Evolutionary conservation across 176 grass and related monocot species (phyloP).

Genomic region (Cenchrus fungigraminus): DNA sequence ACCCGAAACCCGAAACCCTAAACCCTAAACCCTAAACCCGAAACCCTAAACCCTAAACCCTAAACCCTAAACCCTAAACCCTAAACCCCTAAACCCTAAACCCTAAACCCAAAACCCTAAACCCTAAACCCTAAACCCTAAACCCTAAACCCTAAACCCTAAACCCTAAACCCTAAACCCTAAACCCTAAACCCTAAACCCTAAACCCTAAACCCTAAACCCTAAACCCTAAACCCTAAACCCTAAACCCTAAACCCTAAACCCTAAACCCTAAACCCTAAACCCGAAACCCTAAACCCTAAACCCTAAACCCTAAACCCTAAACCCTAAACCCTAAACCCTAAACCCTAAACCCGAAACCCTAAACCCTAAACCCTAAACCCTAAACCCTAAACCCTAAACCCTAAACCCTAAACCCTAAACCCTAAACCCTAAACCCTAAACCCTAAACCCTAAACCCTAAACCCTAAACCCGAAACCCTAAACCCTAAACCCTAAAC

Average conservation of each 20-base stretch:
- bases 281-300: not conserved
- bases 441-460: constrained; percentile 20
- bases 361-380: constrained; percentile 16
- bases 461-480: constrained; percentile 5
- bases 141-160: not conserved
- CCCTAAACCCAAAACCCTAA: not conserved
- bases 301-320: not conserved
- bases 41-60: too few relatives aligned
- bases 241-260: not conserved
- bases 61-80: too few relatives aligned
- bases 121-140: not conserved
- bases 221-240: constrained; percentile 17
- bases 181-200: constrained; percentile 15
- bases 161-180: constrained; percentile 7
- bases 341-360: constrained; percentile 10
- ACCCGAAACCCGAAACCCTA: not conserved
- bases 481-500: constrained; percentile 21
- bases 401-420: constrained; percentile 20
- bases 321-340: constrained; percentile 9
- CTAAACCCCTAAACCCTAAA: not conserved
- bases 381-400: constrained; percentile 7
- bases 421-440: constrained; percentile 15
- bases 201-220: constrained; percentile 8
- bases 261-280: not conserved
- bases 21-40: not conserved